A percentile compares a stretch with the other conserved stretches of the same genome.
Evolutionary conservation across 345 rosid species (phyloP).

Genomic region (Boechera stricta): DNA sequence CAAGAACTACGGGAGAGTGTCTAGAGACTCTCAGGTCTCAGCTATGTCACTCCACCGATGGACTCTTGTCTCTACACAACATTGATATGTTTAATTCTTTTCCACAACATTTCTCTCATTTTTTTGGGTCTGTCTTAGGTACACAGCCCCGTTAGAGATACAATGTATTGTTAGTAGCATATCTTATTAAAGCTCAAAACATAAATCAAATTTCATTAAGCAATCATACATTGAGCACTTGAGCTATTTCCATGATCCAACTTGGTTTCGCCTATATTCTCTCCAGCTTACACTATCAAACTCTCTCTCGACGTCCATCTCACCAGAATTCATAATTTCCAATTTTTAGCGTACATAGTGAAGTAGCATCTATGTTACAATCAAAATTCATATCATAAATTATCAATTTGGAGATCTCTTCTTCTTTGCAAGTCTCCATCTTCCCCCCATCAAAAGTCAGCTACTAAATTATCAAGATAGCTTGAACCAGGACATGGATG

Average conservation of each 20-base stretch:
- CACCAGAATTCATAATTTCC: background rate
- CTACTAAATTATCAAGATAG: slow-evolving; percentile 11
- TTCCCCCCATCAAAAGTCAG: slow-evolving; percentile 5
- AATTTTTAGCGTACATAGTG: background rate
- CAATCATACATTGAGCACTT: background rate
- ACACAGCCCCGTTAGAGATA: background rate
- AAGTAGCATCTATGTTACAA: background rate
- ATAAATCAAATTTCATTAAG: background rate
- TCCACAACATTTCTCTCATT: background rate
- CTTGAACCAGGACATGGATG: slow-evolving; percentile 10
- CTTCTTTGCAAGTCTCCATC: background rate
- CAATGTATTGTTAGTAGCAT: background rate
- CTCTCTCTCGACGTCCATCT: background rate
- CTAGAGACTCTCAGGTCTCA: background rate
- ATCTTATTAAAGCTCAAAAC: background rate
- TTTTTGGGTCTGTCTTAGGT: background rate
- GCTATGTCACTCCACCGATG: slow-evolving; percentile 20
- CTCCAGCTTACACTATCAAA: background rate
- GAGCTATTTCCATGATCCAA: slow-evolving; percentile 7
- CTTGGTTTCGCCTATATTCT: background rate
- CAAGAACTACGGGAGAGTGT: background rate
- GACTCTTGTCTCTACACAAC: background rate
- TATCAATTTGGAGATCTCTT: slow-evolving; percentile 4
- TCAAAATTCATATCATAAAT: background rate
- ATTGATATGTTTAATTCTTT: background rate